These are phyloP conservation scores for Fusarium sp. DNA, from an alignment of 2,329 filamentous ascomycete genomes.

Conservation along the genomic window DNA sequence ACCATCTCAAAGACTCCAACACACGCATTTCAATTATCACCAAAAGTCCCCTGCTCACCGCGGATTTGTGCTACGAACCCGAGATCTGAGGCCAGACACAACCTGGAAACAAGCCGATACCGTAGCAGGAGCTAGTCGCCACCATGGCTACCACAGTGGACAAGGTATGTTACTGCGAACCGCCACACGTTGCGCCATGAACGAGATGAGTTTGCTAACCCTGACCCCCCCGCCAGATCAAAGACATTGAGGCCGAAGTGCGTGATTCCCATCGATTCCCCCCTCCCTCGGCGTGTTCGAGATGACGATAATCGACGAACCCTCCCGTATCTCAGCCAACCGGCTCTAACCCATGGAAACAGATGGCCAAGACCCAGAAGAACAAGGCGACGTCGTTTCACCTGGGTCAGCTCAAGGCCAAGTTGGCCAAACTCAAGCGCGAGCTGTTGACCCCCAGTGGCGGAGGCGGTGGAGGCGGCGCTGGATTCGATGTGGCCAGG, in stretches of 20 bases:
- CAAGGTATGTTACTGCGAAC: conserved; percentile 71
- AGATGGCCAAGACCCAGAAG: conserved; percentile 98
- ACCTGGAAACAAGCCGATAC: conserved; percentile 19
- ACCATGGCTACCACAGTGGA: conserved; percentile 97
- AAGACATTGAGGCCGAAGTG: conserved; percentile 95
- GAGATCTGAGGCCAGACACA: conserved; percentile 33
- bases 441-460: conserved; percentile 90
- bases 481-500: conserved; percentile 96
- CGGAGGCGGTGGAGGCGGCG: conserved; percentile 80
- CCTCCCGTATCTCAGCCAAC: not conserved
- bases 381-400: conserved; percentile 96
- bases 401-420: conserved; percentile 96
- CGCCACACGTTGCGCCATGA: conserved; percentile 6
- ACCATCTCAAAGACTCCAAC: conserved; percentile 47
- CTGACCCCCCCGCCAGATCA: conserved; percentile 74
- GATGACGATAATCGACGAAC: conserved; percentile 10
- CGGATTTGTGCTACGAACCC: conserved; percentile 33
- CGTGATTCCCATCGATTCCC: conserved; percentile 48
- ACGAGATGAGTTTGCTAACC: conserved; percentile 49
- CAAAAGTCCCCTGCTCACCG: conserved; percentile 31
- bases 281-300: conserved; percentile 20
- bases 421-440: conserved; percentile 96
- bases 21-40: conserved; percentile 43
- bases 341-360: conserved; percentile 37
- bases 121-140: conserved; percentile 45